Evolutionary conservation across 495 filamentous ascomycete genomes (phyloP), one percentile per base, ranked within the genome.

Genomic region (Tuber aestivum): DNA sequence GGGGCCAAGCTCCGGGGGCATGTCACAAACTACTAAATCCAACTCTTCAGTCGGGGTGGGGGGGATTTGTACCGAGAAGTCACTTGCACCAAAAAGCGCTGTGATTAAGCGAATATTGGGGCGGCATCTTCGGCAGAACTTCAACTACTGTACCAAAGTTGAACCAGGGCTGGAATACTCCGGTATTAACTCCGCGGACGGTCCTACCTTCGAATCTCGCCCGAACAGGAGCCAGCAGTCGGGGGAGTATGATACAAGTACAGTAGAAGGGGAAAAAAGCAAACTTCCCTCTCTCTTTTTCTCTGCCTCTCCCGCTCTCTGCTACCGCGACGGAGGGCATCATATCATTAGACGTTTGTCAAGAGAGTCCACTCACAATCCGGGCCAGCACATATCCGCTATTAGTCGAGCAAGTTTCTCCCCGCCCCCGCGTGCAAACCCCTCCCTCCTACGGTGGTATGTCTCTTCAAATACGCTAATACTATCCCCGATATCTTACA

Each of bases 81-180:
- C 32, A 35, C 56, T 65, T 65, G 56, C 6, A 32, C 56, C 32
- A 35, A 14, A 18, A 32, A 65, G 16, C 16, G 18, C 56, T 65
- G 56, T 20, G 14, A 35, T 35, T 65, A 35, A 65, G 27, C 56
- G 56, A 65, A 35, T 65, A 35, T 65, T 65, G 32, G 56, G 56
- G 56, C 56, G 56, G 56, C 18, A 65, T 65, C 56, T 35, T 65
- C 56, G 56, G 56, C 12, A 65, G 56, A 65, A 65, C 35, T 61
- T 32, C 56, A 61, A 61, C 12, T 12, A 61, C 27, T n/a, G n/a
- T n/a, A n/a, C 56, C 32, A 65, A 65, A 20, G 27, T 65, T 65
- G 14, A 20, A 35, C 27, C 56, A 61, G 14, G 56, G 56, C 56
- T 65, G 14, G 56, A 35, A 35, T 65, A 14, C 56, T 27, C 8